phyloP scores from a whole-genome alignment of 768 basidiomycete genomes.

The Tricholoma furcatifolium region DNA sequence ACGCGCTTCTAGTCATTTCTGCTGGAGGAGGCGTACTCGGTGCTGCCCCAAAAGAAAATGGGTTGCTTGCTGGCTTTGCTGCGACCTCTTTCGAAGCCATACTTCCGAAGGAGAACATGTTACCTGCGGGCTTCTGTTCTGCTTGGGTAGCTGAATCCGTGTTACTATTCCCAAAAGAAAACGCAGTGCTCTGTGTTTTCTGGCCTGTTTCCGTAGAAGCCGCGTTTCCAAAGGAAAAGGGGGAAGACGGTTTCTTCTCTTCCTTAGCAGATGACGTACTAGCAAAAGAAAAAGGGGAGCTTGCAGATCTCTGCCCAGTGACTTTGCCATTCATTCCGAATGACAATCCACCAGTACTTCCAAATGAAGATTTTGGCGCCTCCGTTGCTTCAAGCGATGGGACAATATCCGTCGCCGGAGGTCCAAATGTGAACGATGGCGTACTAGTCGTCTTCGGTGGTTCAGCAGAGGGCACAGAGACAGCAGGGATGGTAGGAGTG shows the following conservation, averaged over 20 bases:
- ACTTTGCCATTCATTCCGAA: background rate
- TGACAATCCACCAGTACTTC: slow-evolving; percentile 16
- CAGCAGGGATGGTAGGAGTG: background rate
- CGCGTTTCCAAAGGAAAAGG: slow-evolving; percentile 8
- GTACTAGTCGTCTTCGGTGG: slow-evolving; percentile 20
- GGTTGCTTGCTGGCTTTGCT: slow-evolving; percentile 20
- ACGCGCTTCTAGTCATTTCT: slow-evolving; percentile 31
- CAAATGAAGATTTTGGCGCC: slow-evolving; percentile 42
- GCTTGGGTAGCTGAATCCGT: background rate
- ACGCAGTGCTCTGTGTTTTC: slow-evolving; percentile 25
- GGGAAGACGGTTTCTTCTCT: background rate
- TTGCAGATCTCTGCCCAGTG: slow-evolving; percentile 1
- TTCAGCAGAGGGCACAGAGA: slow-evolving; percentile 3
- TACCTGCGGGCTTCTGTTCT: slow-evolving; percentile 7
- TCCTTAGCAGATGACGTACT: slow-evolving; percentile 10
- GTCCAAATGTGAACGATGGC: slow-evolving; percentile 27
- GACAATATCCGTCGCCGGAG: slow-evolving; percentile 33
- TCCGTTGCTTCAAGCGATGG: slow-evolving; percentile 32
- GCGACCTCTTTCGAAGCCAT: slow-evolving; percentile 14
- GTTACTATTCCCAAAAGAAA: slow-evolving; percentile 39
- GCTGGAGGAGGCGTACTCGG: slow-evolving; percentile 33
- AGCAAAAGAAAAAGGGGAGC: slow-evolving; percentile 6
- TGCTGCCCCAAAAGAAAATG: slow-evolving; percentile 46
- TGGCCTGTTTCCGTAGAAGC: slow-evolving; percentile 10
- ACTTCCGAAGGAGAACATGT: slow-evolving; percentile 4